phyloP scores from a whole-genome alignment of 768 basidiomycete species.

The Mycena metata region DNA sequence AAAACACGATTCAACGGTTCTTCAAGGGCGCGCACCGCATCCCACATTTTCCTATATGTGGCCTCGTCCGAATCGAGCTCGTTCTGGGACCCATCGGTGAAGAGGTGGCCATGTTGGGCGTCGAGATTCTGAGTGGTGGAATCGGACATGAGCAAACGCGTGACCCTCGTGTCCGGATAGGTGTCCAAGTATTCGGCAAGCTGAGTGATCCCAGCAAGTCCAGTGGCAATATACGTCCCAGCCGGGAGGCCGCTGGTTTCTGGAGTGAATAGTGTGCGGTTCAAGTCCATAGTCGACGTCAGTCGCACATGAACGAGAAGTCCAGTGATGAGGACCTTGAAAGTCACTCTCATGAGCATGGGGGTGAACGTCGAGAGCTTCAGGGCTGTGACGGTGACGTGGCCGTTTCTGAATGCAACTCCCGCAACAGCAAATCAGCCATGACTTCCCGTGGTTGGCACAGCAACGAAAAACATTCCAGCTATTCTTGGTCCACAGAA shows the following conservation, averaged over 20 bases:
- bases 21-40: conserved; percentile 13
- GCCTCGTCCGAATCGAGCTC: conserved; percentile 3
- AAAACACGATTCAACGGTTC: conserved; percentile 18
- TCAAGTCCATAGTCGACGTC: conserved; percentile 17
- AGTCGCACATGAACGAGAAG: conserved; percentile 5
- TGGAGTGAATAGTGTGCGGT: conserved; percentile 16
- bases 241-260: conserved; percentile 10
- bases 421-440: background rate
- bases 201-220: conserved; percentile 12
- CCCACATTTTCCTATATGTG: background rate
- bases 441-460: background rate
- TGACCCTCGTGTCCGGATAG: conserved; percentile 10
- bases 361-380: background rate
- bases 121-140: conserved; percentile 16
- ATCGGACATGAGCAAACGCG: conserved; percentile 13
- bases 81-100: conserved; percentile 1
- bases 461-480: conserved; percentile 3
- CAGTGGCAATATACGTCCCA: conserved; percentile 20
- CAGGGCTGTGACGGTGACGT: conserved; percentile 9
- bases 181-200: conserved; percentile 20
- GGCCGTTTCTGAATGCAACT: conserved; percentile 11
- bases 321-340: conserved; percentile 16
- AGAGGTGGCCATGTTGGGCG: conserved; percentile 3
- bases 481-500: too few relatives aligned
- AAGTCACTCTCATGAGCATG: conserved; percentile 6